Conservation (phyloP, 352 stramenopile species). For the Discostella stelligera region DNA sequence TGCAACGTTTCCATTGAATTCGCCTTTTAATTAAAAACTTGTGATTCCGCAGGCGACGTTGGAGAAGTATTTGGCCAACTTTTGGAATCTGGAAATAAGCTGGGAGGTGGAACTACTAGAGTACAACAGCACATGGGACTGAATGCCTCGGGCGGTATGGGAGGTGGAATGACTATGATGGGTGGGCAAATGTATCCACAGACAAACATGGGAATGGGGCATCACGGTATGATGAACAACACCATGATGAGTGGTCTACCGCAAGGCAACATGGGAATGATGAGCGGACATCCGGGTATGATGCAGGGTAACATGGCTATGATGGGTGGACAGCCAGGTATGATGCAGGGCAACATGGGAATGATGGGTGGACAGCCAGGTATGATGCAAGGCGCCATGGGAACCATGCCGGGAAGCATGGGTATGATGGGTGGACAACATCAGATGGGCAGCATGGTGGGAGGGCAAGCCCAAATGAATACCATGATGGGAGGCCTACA, state of each 20-base stretch:
- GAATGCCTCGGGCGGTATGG: slow-evolving; percentile 17
- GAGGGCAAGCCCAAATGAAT: slow-evolving; percentile 25
- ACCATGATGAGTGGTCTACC: slow-evolving; percentile 22
- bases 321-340: slow-evolving; percentile 10
- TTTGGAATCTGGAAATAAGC: slow-evolving; percentile 35
- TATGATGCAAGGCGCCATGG: slow-evolving; percentile 32
- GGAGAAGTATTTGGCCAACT: slow-evolving; percentile 38
- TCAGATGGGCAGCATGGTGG: slow-evolving; percentile 40
- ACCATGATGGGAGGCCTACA: slow-evolving; percentile 23
- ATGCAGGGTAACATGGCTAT: slow-evolving; percentile 36
- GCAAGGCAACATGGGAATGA: slow-evolving; percentile 39
- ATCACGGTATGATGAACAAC: slow-evolving; percentile 26
- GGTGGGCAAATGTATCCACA: slow-evolving; percentile 37
- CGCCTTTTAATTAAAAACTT: slow-evolving; percentile 19
- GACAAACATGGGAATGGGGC: slow-evolving; percentile 26
- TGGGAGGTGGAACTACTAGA: slow-evolving; percentile 1
- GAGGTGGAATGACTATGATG: slow-evolving; percentile 14
- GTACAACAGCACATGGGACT: slow-evolving; percentile 24
- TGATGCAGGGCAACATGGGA: slow-evolving; percentile 34
- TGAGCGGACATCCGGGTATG: slow-evolving; percentile 12
- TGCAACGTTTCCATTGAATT: neutral
- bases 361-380: slow-evolving; percentile 26
- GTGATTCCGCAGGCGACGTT: slow-evolving; percentile 41
- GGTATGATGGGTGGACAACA: slow-evolving; percentile 12
- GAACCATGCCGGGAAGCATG: neutral